phyloP scores from a whole-genome alignment of 2,329 filamentous ascomycete species.

The Hypoxylon sp. region DNA sequence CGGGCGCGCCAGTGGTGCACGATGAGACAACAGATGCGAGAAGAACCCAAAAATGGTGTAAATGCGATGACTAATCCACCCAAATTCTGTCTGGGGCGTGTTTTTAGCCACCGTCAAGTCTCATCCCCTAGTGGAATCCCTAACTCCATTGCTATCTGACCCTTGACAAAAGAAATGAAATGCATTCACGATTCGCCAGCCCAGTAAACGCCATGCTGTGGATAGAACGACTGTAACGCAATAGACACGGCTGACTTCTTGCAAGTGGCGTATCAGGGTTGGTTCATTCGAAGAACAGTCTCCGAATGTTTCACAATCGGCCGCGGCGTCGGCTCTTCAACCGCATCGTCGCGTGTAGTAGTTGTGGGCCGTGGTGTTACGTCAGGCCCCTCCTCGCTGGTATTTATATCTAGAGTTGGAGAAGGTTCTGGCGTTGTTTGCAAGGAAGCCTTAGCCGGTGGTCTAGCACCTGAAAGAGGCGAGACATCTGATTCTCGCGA shows the following conservation, averaged over 20 bases:
- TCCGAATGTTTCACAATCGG: slow-evolving; percentile 45
- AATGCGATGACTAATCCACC: slow-evolving; percentile 43
- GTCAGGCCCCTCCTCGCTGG: slow-evolving; percentile 50
- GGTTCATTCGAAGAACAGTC: slow-evolving; percentile 20
- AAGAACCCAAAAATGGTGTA: slow-evolving; percentile 37
- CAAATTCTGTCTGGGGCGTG: slow-evolving; percentile 30
- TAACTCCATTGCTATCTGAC: slow-evolving; percentile 46
- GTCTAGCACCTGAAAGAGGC: slow-evolving; percentile 41
- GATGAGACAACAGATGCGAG: slow-evolving; percentile 22
- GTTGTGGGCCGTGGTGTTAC: slow-evolving; percentile 59
- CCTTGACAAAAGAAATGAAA: slow-evolving; percentile 45
- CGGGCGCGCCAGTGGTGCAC: slow-evolving; percentile 3
- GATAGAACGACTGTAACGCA: slow-evolving; percentile 34
- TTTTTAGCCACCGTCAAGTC: slow-evolving; percentile 29
- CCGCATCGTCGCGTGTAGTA: slow-evolving; percentile 40
- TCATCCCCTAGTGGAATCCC: slow-evolving; percentile 28
- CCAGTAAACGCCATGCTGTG: slow-evolving; percentile 48
- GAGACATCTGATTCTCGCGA: slow-evolving; percentile 56
- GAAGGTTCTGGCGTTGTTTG: slow-evolving; percentile 52
- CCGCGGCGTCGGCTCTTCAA: slow-evolving; percentile 59
- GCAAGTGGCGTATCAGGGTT: slow-evolving; percentile 21
- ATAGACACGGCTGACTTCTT: slow-evolving; percentile 1
- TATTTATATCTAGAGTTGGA: slow-evolving; percentile 38
- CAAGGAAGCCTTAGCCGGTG: slow-evolving; percentile 37
- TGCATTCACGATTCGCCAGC: slow-evolving; percentile 41